Evolutionary conservation across 352 stramenopile species (phyloP).

Genomic region (Globisporangium orthogonon): DNA sequence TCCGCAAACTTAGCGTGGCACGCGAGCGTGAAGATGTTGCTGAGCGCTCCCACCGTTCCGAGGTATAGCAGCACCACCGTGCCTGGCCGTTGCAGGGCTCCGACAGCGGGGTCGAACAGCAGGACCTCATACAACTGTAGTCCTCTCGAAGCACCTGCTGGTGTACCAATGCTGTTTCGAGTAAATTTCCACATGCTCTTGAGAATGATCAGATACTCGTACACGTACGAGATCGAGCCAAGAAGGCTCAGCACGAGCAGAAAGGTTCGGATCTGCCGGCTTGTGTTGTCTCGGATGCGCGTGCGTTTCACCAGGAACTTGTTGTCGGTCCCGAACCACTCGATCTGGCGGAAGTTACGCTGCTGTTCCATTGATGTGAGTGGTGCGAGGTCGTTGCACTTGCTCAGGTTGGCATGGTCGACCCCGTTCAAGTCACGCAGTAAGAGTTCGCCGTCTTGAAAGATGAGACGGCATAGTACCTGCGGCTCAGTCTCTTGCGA

Average conservation of each 20-base stretch:
- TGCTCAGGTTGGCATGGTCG: constrained; percentile 15
- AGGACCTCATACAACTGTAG: too few species aligned
- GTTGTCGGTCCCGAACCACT: constrained; percentile 28
- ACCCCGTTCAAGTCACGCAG: constrained; percentile 19
- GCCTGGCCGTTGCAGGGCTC: constrained; percentile 23
- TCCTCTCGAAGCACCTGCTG: too few species aligned
- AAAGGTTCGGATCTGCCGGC: too few species aligned
- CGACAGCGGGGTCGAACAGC: constrained; percentile 3
- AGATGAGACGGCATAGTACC: constrained; percentile 28
- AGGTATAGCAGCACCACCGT: constrained; percentile 35
- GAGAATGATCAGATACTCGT: too few species aligned
- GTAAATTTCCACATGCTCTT: too few species aligned
- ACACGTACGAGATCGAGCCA: too few species aligned
- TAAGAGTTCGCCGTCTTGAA: constrained; percentile 19
- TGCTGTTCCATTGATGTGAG: constrained; percentile 8
- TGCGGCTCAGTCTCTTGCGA: constrained; percentile 33
- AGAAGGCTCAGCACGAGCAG: too few species aligned
- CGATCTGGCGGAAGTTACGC: constrained; percentile 22
- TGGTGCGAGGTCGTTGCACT: constrained; percentile 10
- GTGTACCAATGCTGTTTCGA: too few species aligned
- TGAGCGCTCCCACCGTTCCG: constrained; percentile 26
- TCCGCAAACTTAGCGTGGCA: constrained; percentile 24
- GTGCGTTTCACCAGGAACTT: neutral
- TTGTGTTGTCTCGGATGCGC: too few species aligned
- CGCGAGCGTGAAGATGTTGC: constrained; percentile 35